Conservation (phyloP, 2,329 filamentous ascomycete genomes). For the Chaetomium sp. region DNA sequence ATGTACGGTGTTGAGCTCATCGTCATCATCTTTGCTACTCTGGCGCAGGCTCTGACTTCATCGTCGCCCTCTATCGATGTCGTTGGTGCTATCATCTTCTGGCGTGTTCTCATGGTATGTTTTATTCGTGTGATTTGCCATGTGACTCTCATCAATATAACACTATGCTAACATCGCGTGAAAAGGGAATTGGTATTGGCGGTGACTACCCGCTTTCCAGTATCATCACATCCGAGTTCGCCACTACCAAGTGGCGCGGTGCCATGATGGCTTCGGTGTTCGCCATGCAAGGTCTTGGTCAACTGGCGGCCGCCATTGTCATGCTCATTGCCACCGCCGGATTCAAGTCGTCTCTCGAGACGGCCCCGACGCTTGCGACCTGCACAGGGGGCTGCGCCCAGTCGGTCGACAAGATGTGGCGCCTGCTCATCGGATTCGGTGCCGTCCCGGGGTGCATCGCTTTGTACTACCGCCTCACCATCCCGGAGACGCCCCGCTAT, state of each 20-base stretch:
- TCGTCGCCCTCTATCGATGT: conserved; percentile 57
- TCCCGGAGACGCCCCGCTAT: conserved; percentile 82
- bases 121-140: no score
- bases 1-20: conserved; percentile 71
- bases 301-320: conserved; percentile 68
- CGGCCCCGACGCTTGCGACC: conserved; percentile 42
- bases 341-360: conserved; percentile 58
- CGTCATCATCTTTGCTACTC: conserved; percentile 70
- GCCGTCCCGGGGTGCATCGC: conserved; percentile 74
- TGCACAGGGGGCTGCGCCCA: conserved; percentile 59
- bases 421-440: conserved; percentile 72
- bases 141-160: no score
- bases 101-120: conserved; percentile 66
- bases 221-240: conserved; percentile 83
- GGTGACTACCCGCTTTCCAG: conserved; percentile 77
- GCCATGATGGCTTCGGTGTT: conserved; percentile 86
- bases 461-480: conserved; percentile 72
- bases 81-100: conserved; percentile 67
- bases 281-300: conserved; percentile 80
- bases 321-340: conserved; percentile 68
- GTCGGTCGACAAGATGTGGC: conserved; percentile 87
- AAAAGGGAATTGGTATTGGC: conserved; percentile 55
- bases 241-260: conserved; percentile 76
- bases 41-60: conserved; percentile 63
- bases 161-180: conserved; percentile 20